A percentile compares a stretch with the other conserved stretches of the same genome.
Conservation (phyloP, 495 filamentous ascomycete species). For the Terfezia claveryi region DNA sequence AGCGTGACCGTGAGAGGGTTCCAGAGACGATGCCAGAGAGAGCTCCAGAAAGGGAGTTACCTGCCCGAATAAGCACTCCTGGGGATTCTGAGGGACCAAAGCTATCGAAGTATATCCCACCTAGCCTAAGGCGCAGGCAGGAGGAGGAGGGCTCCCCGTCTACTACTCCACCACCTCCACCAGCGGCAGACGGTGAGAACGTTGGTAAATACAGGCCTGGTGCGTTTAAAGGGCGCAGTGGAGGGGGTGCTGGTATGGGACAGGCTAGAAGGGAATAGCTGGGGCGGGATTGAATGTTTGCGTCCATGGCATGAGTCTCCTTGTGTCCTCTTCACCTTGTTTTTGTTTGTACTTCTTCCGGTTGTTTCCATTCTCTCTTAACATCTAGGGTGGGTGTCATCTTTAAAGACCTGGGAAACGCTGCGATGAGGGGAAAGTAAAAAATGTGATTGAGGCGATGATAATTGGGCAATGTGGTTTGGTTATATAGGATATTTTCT, state of each 20-base stretch:
- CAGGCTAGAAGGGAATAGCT: background rate
- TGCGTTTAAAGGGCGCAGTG: slow-evolving; percentile 1
- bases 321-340: background rate
- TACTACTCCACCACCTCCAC: slow-evolving; percentile 3
- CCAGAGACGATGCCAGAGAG: background rate
- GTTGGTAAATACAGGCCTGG: slow-evolving; percentile 9
- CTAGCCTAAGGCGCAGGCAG: slow-evolving; percentile 7
- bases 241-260: background rate
- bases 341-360: too few species aligned
- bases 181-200: slow-evolving; percentile 3
- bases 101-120: background rate
- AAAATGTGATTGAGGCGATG: too few species aligned
- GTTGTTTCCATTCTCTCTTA: too few species aligned
- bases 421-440: too few species aligned
- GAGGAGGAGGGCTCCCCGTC: slow-evolving; percentile 10
- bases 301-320: too few species aligned
- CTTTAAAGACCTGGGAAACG: too few species aligned
- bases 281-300: too few species aligned
- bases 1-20: background rate
- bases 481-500: too few species aligned
- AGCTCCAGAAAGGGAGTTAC: background rate
- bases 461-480: too few species aligned
- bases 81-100: background rate
- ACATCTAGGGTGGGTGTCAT: too few species aligned
- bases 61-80: background rate